A percentile compares a stretch with the other conserved stretches of the same genome.
These are phyloP conservation scores for Pseudogymnoascus sp. DNA, from an alignment of 2,329 filamentous ascomycete species.

Conservation along the genomic window DNA sequence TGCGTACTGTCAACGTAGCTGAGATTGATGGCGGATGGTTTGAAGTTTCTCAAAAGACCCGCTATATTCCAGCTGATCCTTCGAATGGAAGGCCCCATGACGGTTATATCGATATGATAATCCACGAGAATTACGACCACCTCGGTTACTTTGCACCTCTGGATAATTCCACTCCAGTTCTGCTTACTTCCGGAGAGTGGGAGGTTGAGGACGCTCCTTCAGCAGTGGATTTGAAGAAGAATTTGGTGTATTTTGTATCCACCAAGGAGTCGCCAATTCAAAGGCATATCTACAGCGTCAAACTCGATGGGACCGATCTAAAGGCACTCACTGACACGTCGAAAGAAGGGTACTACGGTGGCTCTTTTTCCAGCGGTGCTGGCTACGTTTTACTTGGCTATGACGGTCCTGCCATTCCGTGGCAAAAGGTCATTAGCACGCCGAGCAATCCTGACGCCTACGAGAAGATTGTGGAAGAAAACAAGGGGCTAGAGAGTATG, in stretches of 20 bases:
- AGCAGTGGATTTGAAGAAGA: constrained; percentile 74
- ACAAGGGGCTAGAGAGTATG: constrained; percentile 58
- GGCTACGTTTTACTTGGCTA: constrained; percentile 82
- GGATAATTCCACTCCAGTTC: constrained; percentile 70
- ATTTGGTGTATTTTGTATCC: constrained; percentile 82
- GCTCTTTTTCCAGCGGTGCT: constrained; percentile 75
- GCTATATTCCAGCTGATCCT: constrained; percentile 77
- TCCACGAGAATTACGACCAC: constrained; percentile 81
- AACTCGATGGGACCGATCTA: constrained; percentile 62
- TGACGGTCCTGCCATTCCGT: constrained; percentile 76
- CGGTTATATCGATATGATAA: constrained; percentile 87
- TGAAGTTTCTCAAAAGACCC: constrained; percentile 81
- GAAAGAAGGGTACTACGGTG: constrained; percentile 68
- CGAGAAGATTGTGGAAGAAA: constrained; percentile 69
- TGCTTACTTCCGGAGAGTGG: constrained; percentile 85
- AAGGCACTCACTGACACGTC: constrained; percentile 65
- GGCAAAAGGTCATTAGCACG: constrained; percentile 83
- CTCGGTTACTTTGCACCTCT: constrained; percentile 88
- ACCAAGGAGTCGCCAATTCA: constrained; percentile 84
- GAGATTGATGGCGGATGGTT: constrained; percentile 95
- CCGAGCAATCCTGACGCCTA: constrained; percentile 59
- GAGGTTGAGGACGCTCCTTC: constrained; percentile 83
- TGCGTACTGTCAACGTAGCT: constrained; percentile 71
- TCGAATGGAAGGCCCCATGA: constrained; percentile 67
- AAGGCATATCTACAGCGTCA: constrained; percentile 85